phyloP scores from a whole-genome alignment of 108 stramenopile genomes.

The Cyclotella choctawhatcheeana region DNA sequence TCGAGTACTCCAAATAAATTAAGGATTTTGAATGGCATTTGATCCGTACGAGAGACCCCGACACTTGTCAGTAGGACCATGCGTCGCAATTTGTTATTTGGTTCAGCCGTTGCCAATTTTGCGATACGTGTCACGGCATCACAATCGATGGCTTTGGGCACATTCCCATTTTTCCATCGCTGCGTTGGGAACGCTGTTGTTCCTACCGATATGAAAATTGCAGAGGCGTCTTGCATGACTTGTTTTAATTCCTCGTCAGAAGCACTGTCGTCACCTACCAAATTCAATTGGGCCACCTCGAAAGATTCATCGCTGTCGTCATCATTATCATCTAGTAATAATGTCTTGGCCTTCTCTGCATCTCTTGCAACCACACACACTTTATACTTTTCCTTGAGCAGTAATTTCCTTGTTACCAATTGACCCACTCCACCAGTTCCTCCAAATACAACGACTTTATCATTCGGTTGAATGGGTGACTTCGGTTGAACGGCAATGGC shows the following conservation, averaged over 20 bases:
- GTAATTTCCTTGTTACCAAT: constrained; percentile 46
- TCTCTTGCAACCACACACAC: constrained; percentile 44
- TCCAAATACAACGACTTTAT: constrained; percentile 44
- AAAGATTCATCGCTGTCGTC: neutral
- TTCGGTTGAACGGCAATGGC: constrained; percentile 11
- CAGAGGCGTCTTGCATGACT: constrained; percentile 28
- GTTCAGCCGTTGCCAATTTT: constrained; percentile 11
- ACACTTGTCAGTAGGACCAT: constrained; percentile 43
- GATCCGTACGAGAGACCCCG: constrained; percentile 42
- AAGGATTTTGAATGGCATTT: constrained; percentile 57
- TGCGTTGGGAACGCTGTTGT: constrained; percentile 61
- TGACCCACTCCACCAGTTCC: constrained; percentile 55
- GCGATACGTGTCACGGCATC: constrained; percentile 58
- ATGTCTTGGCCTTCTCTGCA: constrained; percentile 26
- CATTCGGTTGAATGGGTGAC: constrained; percentile 36
- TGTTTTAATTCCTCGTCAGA: constrained; percentile 23
- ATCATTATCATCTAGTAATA: constrained; percentile 12
- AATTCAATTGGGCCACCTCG: constrained; percentile 33
- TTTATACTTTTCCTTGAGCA: constrained; percentile 19
- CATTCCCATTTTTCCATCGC: constrained; percentile 62
- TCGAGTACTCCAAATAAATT: constrained; percentile 61
- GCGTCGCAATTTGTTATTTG: neutral
- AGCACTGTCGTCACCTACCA: constrained; percentile 40
- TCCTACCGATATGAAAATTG: constrained; percentile 49
- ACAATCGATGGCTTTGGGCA: constrained; percentile 62